Evolutionary conservation across 176 grass and related monocot species (phyloP), one percentile per base, ranked within the genome.

Genomic region (Oryza glaberrima): DNA sequence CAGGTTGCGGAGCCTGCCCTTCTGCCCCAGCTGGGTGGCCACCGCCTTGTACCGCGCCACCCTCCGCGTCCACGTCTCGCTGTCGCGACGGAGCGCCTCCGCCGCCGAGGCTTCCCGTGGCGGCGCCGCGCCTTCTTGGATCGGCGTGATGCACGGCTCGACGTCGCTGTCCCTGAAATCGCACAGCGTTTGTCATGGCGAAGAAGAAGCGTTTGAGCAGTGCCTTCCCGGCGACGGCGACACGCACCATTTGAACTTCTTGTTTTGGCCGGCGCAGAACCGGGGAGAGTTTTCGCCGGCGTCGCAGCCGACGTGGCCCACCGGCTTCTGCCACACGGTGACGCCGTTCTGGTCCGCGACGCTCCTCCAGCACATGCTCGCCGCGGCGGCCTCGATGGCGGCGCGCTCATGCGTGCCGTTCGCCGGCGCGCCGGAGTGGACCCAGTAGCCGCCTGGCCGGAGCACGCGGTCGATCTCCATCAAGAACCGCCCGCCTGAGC

Each of bases 361-460:
- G 69, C 85, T 93, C 69, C 76, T 90, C 87, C 91, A 93, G 75
- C 91, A 93, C 69, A 93, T 65, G 71, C 87, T 93, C 25, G 41
- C 46, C 19, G 84, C 87, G 20, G 86, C 75, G 2, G 75, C 35
- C 80, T 92, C 84, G 64, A 84, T 80, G 72, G 64, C 65, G 15
- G 43, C 79, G 28, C 89, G 84, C 77, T 93, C 91, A 6, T 17
- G 9, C 17, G 75, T 84, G 87, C 84, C 86, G 17, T 85, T 78
- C 76, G 76, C 66, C 9, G 91, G 84, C 2, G 77, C 84, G 6
- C 87, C 91, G 6, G 91, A 93, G 49, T 89, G 80, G 76, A 93
- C 81, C 91, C 91, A 93, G 61, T 93, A 93, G 15, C 91, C 91
- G 5, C 87, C 91, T 0, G 84, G 91, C 34, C 91, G 64, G 80